Conservation (phyloP, 345 rosid species). For the Alliaria petiolata region DNA sequence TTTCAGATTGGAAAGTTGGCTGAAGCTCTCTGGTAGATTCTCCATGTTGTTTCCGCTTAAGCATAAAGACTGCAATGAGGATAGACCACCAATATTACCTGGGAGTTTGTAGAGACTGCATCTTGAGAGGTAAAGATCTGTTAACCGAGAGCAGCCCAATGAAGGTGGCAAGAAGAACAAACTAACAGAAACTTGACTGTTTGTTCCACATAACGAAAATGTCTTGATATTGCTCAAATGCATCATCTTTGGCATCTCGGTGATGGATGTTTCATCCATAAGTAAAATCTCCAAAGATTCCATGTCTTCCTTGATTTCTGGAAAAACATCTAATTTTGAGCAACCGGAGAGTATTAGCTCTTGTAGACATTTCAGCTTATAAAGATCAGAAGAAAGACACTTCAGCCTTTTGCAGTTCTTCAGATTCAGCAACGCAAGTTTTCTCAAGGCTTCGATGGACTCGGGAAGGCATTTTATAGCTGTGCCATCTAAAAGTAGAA, state of each 20-base stretch:
- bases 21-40: conserved; percentile 20
- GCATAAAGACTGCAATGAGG: conserved; percentile 17
- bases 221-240: conserved; percentile 22
- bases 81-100: neutral
- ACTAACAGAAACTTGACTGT: conserved; percentile 9
- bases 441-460: conserved; percentile 8
- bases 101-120: conserved; percentile 23
- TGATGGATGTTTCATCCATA: conserved; percentile 25
- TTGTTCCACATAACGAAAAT: conserved; percentile 23
- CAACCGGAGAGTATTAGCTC: conserved; percentile 32
- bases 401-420: conserved; percentile 17
- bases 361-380: conserved; percentile 18
- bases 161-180: conserved; percentile 17
- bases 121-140: conserved; percentile 22
- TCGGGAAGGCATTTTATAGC: conserved; percentile 29
- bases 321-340: conserved; percentile 17
- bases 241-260: conserved; percentile 19
- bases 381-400: conserved; percentile 28
- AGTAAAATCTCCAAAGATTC: conserved; percentile 25
- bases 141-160: conserved; percentile 15
- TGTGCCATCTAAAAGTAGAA: conserved; percentile 26
- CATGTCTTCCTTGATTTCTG: conserved; percentile 31
- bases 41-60: conserved; percentile 29
- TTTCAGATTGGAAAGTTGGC: conserved; percentile 19
- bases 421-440: conserved; percentile 24